Base-by-base conservation (phyloP, 192 early-diverging fungal genomes). In the Mycoemilia scoparia region DNA sequence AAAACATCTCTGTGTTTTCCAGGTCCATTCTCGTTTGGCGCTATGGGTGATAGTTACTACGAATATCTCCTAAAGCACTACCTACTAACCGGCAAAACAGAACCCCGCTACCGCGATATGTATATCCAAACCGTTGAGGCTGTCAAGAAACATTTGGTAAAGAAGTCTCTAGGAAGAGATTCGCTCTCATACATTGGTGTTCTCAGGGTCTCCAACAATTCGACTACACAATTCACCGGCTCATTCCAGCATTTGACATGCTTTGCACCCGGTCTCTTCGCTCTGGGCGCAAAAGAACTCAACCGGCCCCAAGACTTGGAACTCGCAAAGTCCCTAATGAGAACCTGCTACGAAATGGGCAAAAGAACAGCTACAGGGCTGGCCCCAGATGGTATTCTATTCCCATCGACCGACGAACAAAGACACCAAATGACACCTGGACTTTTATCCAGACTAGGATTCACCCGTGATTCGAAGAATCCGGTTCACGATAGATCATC, bases 171-270 rank as follows among this genome's bases (percentile, higher is more conserved):
- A n/a, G n/a, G n/a, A n/a, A n/a, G n/a, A n/a, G n/a, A n/a, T n/a
- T n/a, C n/a, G n/a, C n/a, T n/a, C n/a, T n/a, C n/a, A n/a, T n/a
- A n/a, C n/a, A n/a, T n/a, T n/a, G n/a, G n/a, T n/a, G n/a, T n/a
- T n/a, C n/a, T n/a, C n/a, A n/a, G n/a, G n/a, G n/a, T n/a, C n/a
- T n/a, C n/a, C n/a, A n/a, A n/a, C n/a, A n/a, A n/a, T n/a, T n/a
- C n/a, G n/a, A n/a, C n/a, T n/a, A 35, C 42, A 0, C 17, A 11
- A 8, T 37, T 75, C 6, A 38, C 39, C 6, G 46, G 60, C 13
- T 85, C 80, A 45, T 89, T 92, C 85, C 84, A 92, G 54, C 91
- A 96, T 40, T 58, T 96, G 11, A 82, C 89, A 1, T 96, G 91
- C 57, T 96, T 91, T 56, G 61, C 84, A 12, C 82, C 82, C 8